Evolutionary conservation across 306 rosid genomes (phyloP), one percentile per base, ranked within the genome.

Genomic region (Corylus americana): DNA sequence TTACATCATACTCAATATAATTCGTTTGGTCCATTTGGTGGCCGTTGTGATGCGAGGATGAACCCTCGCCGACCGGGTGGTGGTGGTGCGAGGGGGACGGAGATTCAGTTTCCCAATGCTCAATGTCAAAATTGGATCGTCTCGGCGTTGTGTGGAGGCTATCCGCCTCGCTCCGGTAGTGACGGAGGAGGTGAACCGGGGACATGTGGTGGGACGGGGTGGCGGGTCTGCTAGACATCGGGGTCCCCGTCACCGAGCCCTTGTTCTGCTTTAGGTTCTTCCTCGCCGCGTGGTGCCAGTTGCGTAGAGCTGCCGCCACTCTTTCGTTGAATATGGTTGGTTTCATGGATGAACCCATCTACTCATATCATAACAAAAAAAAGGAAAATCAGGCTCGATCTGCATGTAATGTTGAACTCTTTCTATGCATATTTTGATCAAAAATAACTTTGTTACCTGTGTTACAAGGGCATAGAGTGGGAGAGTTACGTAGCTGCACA

Each of bases 391-490:
- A 16, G 39, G 16, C 47, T 5, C 25, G 25, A 22, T 22, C 9
- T 48, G 35, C 35, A 1, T 16, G 3, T 7, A 51, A 4, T 35
- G 25, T 74, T 45, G 31, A 58, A 58, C 69, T 29, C 11, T 61
- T 3, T 42, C 45, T 1, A 42, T 42, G 45, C 45, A 42, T 5
- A 39, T 42, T 5, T 5, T 42, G 45, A 42, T 5, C 8, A 42
- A 5, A 42, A 5, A 42, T 42, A 5, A 42, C 9, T 66, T 18
- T 49, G 17, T 71, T 84, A 94, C 98, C 94, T 94, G 98, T 14
- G 97, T 92, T 9, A 94, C 98, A 1, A 94, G 90, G 68, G 98
- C 98, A 67, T 94, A 87, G 31, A 94, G 97, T 55, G 98, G 98
- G 37, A 94, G 89, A 48, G 96, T 94, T 9, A 94, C 98, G 50